Conservation (phyloP, 2,329 filamentous ascomycete species). For the Hirsutella thompsonii region DNA sequence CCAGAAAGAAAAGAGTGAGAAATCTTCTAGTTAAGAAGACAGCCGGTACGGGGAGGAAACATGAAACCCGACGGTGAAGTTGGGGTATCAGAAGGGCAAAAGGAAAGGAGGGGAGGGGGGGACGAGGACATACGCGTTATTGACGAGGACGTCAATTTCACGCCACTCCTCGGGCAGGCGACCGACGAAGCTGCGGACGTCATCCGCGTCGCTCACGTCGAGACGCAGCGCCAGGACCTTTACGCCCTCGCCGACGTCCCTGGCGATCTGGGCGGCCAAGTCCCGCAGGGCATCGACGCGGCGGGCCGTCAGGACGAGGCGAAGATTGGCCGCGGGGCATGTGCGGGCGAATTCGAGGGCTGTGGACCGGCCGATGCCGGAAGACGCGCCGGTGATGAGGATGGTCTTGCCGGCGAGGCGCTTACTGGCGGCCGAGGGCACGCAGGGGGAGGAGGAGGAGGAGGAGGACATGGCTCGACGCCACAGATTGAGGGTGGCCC, state of each 20-base stretch:
- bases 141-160: conserved; percentile 79
- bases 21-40: too few relatives aligned
- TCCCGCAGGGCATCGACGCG: conserved; percentile 66
- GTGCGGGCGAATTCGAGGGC: conserved; percentile 92
- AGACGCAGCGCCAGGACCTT: conserved; percentile 73
- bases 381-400: conserved; percentile 82
- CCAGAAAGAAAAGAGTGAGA: too few relatives aligned
- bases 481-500: too few relatives aligned
- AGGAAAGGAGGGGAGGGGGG: too few relatives aligned
- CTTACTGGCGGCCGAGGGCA: conserved; percentile 53
- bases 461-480: too few relatives aligned
- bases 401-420: conserved; percentile 90
- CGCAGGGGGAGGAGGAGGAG: conserved; percentile 9
- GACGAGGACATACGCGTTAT: conserved; percentile 66
- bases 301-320: conserved; percentile 80
- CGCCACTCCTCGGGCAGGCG: conserved; percentile 69
- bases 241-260: conserved; percentile 67
- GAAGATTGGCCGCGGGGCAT: conserved; percentile 62
- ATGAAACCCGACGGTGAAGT: too few relatives aligned
- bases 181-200: conserved; percentile 60
- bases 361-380: conserved; percentile 72
- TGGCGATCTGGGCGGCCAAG: conserved; percentile 62
- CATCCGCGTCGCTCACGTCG: conserved; percentile 70
- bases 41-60: too few relatives aligned
- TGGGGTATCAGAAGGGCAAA: too few relatives aligned